Conservation (phyloP, 2,329 filamentous ascomycete genomes). For the Beauveria pseudobassiana region DNA sequence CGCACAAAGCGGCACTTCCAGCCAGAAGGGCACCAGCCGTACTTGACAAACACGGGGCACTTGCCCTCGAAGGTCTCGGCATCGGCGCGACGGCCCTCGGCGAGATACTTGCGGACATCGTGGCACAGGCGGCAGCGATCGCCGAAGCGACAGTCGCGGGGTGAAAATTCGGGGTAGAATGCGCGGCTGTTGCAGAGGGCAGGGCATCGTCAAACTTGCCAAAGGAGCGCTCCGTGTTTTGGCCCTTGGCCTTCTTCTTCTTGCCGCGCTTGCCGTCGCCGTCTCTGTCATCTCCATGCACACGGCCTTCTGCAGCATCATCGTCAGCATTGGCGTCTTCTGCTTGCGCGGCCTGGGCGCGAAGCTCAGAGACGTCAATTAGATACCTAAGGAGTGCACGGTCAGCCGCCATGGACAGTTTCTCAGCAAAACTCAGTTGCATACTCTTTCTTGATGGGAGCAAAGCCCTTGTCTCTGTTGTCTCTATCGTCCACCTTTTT, state of each 20-base stretch:
- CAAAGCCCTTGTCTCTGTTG: conserved; percentile 44
- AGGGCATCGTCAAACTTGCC: conserved; percentile 72
- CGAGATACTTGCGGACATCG: conserved; percentile 77
- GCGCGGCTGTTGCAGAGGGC: conserved; percentile 70
- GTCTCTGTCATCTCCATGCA: conserved; percentile 34
- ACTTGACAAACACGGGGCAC: conserved; percentile 73
- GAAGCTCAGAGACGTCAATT: conserved; percentile 26
- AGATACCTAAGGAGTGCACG: conserved; percentile 31
- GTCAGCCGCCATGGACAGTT: neutral
- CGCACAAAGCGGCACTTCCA: conserved; percentile 92
- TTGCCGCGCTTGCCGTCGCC: conserved; percentile 30
- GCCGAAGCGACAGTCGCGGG: conserved; percentile 67
- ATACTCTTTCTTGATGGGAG: conserved; percentile 68
- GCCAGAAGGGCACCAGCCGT: conserved; percentile 71
- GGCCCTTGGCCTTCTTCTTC: conserved; percentile 48
- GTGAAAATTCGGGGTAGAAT: conserved; percentile 72
- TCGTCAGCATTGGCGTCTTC: conserved; percentile 31
- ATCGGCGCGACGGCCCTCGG: conserved; percentile 73
- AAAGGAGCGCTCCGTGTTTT: conserved; percentile 79
- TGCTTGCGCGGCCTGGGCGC: conserved; percentile 12
- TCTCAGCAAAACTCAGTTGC: neutral
- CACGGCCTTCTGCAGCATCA: conserved; percentile 41
- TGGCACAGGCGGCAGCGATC: conserved; percentile 77
- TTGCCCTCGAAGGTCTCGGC: conserved; percentile 66
- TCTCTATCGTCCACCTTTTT: conserved; percentile 14